Conservation (phyloP, 1,284 basidiomycete species). For the Trichosporon inkin region DNA sequence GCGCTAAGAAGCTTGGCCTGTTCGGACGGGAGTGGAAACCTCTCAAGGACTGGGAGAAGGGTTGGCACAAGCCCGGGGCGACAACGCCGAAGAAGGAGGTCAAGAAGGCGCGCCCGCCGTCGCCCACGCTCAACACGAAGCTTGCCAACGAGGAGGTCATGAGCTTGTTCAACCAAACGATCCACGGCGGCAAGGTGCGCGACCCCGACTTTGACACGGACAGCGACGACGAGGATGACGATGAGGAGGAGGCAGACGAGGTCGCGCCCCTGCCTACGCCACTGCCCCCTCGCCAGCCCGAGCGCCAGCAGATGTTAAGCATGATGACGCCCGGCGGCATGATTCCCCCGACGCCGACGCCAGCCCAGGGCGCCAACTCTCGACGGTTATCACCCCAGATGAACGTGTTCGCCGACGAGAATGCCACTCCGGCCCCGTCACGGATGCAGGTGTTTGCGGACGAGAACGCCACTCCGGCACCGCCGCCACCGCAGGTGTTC, state of each 20-base stretch:
- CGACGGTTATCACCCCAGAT: slow-evolving; percentile 1
- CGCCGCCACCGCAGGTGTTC: slow-evolving; percentile 33
- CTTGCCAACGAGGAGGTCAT: slow-evolving; percentile 89
- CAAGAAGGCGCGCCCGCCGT: slow-evolving; percentile 53
- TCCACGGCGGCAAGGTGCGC: slow-evolving; percentile 51
- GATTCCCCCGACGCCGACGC: slow-evolving; percentile 51
- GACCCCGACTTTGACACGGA: slow-evolving; percentile 35
- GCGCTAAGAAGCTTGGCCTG: slow-evolving; percentile 46
- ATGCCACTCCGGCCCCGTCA: background rate
- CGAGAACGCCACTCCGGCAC: slow-evolving; percentile 24
- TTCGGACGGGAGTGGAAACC: slow-evolving; percentile 44
- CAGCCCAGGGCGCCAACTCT: slow-evolving; percentile 21
- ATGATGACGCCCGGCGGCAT: slow-evolving; percentile 40
- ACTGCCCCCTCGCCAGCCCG: slow-evolving; percentile 29
- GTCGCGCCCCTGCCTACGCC: slow-evolving; percentile 39
- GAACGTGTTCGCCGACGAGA: slow-evolving; percentile 16
- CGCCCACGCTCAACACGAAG: slow-evolving; percentile 76
- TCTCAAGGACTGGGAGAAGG: slow-evolving; percentile 44
- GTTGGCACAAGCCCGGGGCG: slow-evolving; percentile 47
- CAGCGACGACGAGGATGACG: slow-evolving; percentile 51
- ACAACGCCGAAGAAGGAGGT: slow-evolving; percentile 36
- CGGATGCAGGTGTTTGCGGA: slow-evolving; percentile 25
- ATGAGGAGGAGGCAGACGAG: slow-evolving; percentile 35
- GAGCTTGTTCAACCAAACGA: slow-evolving; percentile 82
- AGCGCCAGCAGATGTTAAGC: slow-evolving; percentile 16